phyloP scores from a whole-genome alignment of 345 rosid genomes.

The Zanthoxylum bungeanum region DNA sequence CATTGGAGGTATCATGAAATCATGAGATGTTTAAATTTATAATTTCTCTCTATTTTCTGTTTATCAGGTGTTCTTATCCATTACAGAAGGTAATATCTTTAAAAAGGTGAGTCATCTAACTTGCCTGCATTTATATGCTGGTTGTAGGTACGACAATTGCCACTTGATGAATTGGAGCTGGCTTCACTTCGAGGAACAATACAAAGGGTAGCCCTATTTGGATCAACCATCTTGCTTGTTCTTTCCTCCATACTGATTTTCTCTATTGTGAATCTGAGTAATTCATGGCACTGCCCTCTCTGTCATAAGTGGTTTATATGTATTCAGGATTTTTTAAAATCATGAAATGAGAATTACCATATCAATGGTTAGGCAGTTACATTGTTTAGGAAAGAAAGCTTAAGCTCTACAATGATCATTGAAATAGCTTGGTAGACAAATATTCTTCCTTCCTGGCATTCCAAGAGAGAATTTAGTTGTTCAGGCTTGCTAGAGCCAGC shows the following conservation, averaged over 20 bases:
- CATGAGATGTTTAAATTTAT: not conserved
- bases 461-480: not conserved
- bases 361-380: not conserved
- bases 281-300: not conserved
- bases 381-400: not conserved
- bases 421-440: not conserved
- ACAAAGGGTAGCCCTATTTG: slow-evolving; percentile 59
- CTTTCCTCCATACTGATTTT: not conserved
- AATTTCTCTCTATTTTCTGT: slow-evolving; percentile 4
- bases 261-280: not conserved
- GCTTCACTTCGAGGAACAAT: slow-evolving; percentile 90
- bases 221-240: not conserved
- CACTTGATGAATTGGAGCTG: slow-evolving; percentile 95
- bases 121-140: slow-evolving; percentile 19
- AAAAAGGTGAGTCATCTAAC: slow-evolving; percentile 6
- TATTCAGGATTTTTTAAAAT: not conserved
- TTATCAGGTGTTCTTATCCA: not conserved
- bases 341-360: not conserved
- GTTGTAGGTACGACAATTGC: slow-evolving; percentile 78
- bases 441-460: not conserved
- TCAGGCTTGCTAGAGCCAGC: slow-evolving; percentile 1
- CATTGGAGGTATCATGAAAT: slow-evolving; percentile 67
- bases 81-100: not conserved
- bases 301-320: not conserved
- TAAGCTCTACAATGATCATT: not conserved